Percentiles rank a stretch among this genome's conserved stretches.
phyloP scores from a whole-genome alignment of 805 yeast species.

The Priceomyces fermenticarens region DNA sequence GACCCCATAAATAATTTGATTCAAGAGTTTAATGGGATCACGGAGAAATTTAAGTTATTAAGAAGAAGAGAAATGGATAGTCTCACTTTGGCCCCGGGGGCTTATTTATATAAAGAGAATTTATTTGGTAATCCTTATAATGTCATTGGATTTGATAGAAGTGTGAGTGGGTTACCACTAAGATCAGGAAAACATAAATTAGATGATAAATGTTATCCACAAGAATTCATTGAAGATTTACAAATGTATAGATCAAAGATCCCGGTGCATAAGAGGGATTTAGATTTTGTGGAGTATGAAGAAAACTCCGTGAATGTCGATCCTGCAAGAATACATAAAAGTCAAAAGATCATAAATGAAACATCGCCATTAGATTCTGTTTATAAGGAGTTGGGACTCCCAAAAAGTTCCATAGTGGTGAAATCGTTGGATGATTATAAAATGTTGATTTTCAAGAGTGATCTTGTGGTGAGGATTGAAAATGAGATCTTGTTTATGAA shows the following conservation, averaged over 20 bases:
- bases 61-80: conserved; percentile 32
- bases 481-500: conserved; percentile 28
- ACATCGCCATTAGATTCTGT: conserved; percentile 14
- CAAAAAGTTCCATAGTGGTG: conserved; percentile 24
- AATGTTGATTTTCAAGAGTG: conserved; percentile 12
- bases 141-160: conserved; percentile 40
- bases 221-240: conserved; percentile 38
- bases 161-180: conserved; percentile 37
- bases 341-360: conserved; percentile 3
- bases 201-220: conserved; percentile 24
- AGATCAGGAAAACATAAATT: conserved; percentile 21
- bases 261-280: conserved; percentile 33
- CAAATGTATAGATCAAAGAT: conserved; percentile 25
- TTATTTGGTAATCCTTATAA: conserved; percentile 32
- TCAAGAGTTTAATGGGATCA: conserved; percentile 35
- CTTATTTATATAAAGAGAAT: conserved; percentile 26
- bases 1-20: conserved; percentile 26
- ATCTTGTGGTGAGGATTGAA: conserved; percentile 15
- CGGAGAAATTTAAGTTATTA: conserved; percentile 33
- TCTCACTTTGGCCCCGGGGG: conserved; percentile 25
- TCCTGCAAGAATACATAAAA: conserved; percentile 12
- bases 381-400: conserved; percentile 20
- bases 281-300: conserved; percentile 27
- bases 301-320: conserved; percentile 16
- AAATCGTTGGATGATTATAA: conserved; percentile 29